These are phyloP conservation scores for Trypanosoma mega DNA, from an alignment of 208 protist species.

Conservation along the genomic window DNA sequence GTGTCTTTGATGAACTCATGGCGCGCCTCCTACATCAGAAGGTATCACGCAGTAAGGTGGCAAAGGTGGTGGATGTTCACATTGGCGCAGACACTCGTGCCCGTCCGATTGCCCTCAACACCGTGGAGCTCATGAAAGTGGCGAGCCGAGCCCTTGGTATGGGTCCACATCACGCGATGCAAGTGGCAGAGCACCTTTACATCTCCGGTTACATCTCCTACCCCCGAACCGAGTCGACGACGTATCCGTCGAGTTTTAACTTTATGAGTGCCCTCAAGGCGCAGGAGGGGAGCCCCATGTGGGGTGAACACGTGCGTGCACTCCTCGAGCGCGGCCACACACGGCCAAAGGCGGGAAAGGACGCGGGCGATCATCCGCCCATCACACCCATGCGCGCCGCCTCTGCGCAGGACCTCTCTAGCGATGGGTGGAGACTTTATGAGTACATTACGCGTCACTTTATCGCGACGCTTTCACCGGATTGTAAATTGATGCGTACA, in stretches of 20 bases:
- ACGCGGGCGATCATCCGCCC: constrained; percentile 91
- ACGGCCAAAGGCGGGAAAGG: constrained; percentile 81
- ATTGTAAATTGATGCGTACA: constrained; percentile 69
- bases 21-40: constrained; percentile 67
- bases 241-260: constrained; percentile 92
- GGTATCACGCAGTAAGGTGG: constrained; percentile 48
- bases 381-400: constrained; percentile 89
- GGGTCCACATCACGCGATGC: constrained; percentile 92
- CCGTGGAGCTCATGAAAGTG: constrained; percentile 94
- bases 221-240: constrained; percentile 95
- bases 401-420: constrained; percentile 52
- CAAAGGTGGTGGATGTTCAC: constrained; percentile 60
- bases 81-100: constrained; percentile 56
- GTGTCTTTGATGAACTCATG: constrained; percentile 90
- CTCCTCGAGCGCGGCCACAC: constrained; percentile 61
- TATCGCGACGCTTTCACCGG: constrained; percentile 82
- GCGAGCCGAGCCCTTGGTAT: constrained; percentile 83
- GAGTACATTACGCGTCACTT: constrained; percentile 91
- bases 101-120: constrained; percentile 93
- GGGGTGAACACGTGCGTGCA: constrained; percentile 69
- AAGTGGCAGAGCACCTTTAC: constrained; percentile 96
- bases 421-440: constrained; percentile 87
- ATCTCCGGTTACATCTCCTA: constrained; percentile 97
- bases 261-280: constrained; percentile 53
- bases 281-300: constrained; percentile 56